These are phyloP conservation scores for Leptodermis oblonga DNA, from an alignment of 257 asterid species.

Conservation along the genomic window DNA sequence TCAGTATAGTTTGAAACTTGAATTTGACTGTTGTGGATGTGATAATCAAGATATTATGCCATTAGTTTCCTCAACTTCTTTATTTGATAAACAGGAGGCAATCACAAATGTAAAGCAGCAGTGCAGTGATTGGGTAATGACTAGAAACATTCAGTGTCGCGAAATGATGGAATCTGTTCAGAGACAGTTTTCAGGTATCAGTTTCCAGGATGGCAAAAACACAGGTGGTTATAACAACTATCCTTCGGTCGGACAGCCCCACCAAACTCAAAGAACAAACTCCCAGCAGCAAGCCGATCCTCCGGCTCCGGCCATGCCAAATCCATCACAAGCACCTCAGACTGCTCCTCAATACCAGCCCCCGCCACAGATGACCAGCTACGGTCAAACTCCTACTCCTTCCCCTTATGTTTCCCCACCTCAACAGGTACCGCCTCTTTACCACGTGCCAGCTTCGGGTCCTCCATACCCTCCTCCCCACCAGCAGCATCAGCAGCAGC, in stretches of 20 bases:
- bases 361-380: conserved; percentile 49
- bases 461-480: conserved; percentile 57
- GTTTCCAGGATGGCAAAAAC: conserved; percentile 67
- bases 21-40: not conserved
- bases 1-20: not conserved
- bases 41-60: not conserved
- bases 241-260: conserved; percentile 49
- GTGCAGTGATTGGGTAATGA: conserved; percentile 90
- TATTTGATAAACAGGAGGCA: conserved; percentile 65
- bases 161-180: conserved; percentile 93
- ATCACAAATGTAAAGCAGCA: conserved; percentile 81
- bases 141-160: conserved; percentile 86
- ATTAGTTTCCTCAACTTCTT: not conserved
- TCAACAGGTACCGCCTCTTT: conserved; percentile 58
- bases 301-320: conserved; percentile 31
- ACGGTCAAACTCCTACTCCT: conserved; percentile 60
- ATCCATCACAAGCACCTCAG: conserved; percentile 41
- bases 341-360: conserved; percentile 59
- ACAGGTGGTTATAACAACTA: conserved; percentile 46
- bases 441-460: conserved; percentile 48
- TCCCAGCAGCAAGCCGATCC: conserved; percentile 52
- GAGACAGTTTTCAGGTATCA: conserved; percentile 78
- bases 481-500: conserved; percentile 46
- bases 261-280: conserved; percentile 46
- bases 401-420: conserved; percentile 56